Conservation (phyloP, 108 stramenopile genomes). For the Phaeodactylum tricornutum region DNA sequence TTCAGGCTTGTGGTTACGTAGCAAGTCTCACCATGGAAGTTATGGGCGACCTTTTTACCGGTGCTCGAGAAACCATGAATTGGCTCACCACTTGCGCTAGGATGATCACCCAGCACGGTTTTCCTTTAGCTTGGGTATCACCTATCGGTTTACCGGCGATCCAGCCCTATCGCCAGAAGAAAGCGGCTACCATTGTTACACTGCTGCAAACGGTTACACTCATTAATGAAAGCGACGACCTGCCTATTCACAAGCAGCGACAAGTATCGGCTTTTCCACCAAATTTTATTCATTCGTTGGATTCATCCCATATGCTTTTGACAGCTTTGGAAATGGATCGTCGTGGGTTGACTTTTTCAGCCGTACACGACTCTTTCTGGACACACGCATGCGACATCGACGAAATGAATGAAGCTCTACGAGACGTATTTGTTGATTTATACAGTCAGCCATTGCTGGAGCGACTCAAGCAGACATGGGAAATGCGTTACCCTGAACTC, state of each 20-base stretch:
- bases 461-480: constrained; percentile 62
- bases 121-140: constrained; percentile 97
- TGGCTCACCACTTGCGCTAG: constrained; percentile 89
- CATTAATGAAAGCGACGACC: constrained; percentile 66
- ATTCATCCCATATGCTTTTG: constrained; percentile 99
- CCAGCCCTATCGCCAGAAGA: constrained; percentile 90
- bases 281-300: constrained; percentile 98
- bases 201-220: constrained; percentile 83
- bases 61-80: constrained; percentile 93
- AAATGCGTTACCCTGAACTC: constrained; percentile 86
- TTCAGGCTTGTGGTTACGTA: constrained; percentile 78
- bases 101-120: constrained; percentile 75
- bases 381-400: constrained; percentile 96
- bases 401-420: constrained; percentile 84
- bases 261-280: constrained; percentile 97
- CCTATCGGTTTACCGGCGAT: constrained; percentile 96
- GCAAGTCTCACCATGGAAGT: constrained; percentile 89
- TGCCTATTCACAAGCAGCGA: constrained; percentile 76
- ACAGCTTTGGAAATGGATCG: constrained; percentile 95
- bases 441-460: constrained; percentile 90
- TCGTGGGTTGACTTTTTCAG: constrained; percentile 86
- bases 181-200: constrained; percentile 75
- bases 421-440: constrained; percentile 91
- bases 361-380: constrained; percentile 99
- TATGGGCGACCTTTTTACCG: constrained; percentile 90